Percentiles rank a stretch among this genome's conserved stretches.
Evolutionary conservation across 495 filamentous ascomycete genomes (phyloP).

Genomic region (Neurospora discreta): DNA sequence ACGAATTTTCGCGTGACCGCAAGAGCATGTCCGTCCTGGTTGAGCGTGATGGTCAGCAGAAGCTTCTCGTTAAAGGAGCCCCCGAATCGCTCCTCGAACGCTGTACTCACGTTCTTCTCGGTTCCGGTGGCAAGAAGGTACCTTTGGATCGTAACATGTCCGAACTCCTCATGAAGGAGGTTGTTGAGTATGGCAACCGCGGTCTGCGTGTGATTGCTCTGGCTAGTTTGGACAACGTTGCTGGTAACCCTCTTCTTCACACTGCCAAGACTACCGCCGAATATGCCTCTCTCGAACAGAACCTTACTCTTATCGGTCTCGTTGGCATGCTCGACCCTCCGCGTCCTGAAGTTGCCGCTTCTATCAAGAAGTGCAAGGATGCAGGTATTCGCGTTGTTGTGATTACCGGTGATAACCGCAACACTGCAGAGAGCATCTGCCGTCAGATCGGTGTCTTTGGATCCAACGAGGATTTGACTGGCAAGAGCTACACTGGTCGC

Average conservation of each 20-base stretch:
- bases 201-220: slow-evolving; percentile 94
- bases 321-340: slow-evolving; percentile 97
- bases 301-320: slow-evolving; percentile 87
- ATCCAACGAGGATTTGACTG: slow-evolving; percentile 64
- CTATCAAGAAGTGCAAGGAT: slow-evolving; percentile 78
- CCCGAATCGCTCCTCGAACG: slow-evolving; percentile 90
- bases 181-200: slow-evolving; percentile 80
- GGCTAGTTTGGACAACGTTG: slow-evolving; percentile 64
- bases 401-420: slow-evolving; percentile 95
- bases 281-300: slow-evolving; percentile 79
- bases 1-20: slow-evolving; percentile 93
- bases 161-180: slow-evolving; percentile 59
- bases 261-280: slow-evolving; percentile 72
- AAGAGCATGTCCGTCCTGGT: slow-evolving; percentile 99
- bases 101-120: slow-evolving; percentile 69
- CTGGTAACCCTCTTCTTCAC: slow-evolving; percentile 54
- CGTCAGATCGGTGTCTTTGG: slow-evolving; percentile 93
- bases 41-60: slow-evolving; percentile 51
- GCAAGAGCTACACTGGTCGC: slow-evolving; percentile 91
- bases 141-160: slow-evolving; percentile 53
- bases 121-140: slow-evolving; percentile 62
- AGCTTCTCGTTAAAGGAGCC: slow-evolving; percentile 91
- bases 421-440: slow-evolving; percentile 96
- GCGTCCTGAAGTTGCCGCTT: slow-evolving; percentile 79
- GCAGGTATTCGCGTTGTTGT: slow-evolving; percentile 96